These are phyloP conservation scores for Termitomyces sp. DNA, from an alignment of 768 basidiomycete genomes.

Conservation along the genomic window DNA sequence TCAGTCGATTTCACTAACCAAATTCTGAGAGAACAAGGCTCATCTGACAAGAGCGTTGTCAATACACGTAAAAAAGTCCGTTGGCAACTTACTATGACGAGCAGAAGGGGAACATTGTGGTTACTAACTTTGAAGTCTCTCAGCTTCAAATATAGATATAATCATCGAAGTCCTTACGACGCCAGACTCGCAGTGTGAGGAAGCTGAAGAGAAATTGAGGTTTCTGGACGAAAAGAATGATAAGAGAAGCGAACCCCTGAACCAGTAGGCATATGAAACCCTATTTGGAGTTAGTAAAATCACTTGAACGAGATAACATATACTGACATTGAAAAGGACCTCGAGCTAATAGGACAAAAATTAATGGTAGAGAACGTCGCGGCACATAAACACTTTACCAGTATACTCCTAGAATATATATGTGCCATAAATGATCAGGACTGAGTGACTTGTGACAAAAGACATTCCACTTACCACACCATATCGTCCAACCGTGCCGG, in stretches of 20 bases:
- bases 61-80: not conserved
- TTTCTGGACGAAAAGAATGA: not conserved
- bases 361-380: not conserved
- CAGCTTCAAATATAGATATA: conserved; percentile 4
- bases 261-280: conserved; percentile 55
- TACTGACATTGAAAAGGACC: conserved; percentile 52
- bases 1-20: conserved; percentile 29
- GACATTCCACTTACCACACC: conserved; percentile 39
- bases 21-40: conserved; percentile 48
- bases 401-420: conserved; percentile 40
- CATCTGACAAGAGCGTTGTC: conserved; percentile 23
- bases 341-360: conserved; percentile 37
- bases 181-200: conserved; percentile 41
- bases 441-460: conserved; percentile 3
- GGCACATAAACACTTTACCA: conserved; percentile 29
- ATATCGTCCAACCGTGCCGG: conserved; percentile 34
- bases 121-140: conserved; percentile 42
- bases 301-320: not conserved
- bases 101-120: conserved; percentile 39
- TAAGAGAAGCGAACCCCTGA: conserved; percentile 36
- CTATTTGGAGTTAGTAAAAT: conserved; percentile 22
- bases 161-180: conserved; percentile 28
- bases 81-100: conserved; percentile 35
- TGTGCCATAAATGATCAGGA: not conserved
- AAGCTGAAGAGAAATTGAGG: conserved; percentile 27